Base-by-base conservation (phyloP, 768 basidiomycete genomes). In the Russula ochroleuca region DNA sequence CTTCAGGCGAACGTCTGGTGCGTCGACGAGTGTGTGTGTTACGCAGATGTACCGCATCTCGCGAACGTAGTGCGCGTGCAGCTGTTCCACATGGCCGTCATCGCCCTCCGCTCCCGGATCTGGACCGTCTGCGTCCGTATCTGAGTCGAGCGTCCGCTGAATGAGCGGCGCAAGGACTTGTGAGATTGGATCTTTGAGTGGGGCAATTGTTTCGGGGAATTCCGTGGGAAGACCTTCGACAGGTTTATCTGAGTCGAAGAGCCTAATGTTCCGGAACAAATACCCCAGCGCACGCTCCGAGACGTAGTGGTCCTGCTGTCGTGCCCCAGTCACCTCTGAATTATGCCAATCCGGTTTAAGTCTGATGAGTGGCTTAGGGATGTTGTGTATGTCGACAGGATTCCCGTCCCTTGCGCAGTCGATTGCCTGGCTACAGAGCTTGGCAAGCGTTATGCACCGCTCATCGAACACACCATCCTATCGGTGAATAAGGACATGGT, bases 21-120 rank as follows among this genome's bases (percentile, higher is more conserved):
- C 74, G 56, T 80, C 79, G 9, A 85, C 82, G 13, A 91, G 72
- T 1, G 84, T 82, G 69, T 89, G 88, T 0, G 51, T 37, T 6
- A 14, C 4, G 35, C 51, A 53, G 35, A 53, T 53, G 19, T 5
- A 37, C 11, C 11, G 33, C 51, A 53, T 53, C 19, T 53, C 51
- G 1, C 1, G n/a, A 2, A 21, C 35, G 35, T 53, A 53, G 19
- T 21, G 51, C 51, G 17, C 35, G 10, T 53, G 51, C n/a, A 53
- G 14, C 35, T 14, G 8, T 19, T 37, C 35, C 4, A 10, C 35
- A 10, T 45, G 3, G 11, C 23, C 47, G 10, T 33, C 28, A 1
- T 41, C 41, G 9, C n/a, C 33, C 7, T 13, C 28, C 7, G 23
- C 15, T 28, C 28, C 28, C 2, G 17, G 40, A 28, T 11, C 54